Conservation (phyloP, 306 rosid species). For the Castanospermum australe region DNA sequence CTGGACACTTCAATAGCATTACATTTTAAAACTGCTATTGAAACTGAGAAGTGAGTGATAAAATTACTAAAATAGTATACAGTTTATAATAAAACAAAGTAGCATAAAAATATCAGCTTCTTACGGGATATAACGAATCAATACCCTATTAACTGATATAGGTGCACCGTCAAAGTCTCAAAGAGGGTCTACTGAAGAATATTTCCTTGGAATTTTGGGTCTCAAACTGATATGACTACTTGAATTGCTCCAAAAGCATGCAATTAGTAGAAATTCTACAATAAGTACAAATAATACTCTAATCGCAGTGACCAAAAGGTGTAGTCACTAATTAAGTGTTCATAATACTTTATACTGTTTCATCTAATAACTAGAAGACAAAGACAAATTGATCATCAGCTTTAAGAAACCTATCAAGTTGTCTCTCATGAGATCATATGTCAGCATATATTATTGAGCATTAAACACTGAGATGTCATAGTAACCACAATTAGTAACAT, state of each 20-base stretch:
- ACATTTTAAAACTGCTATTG: not conserved
- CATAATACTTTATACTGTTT: slow-evolving; percentile 24
- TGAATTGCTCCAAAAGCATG: slow-evolving; percentile 5
- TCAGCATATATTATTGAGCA: slow-evolving; percentile 23
- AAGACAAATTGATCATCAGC: slow-evolving; percentile 40
- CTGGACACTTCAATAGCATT: no score
- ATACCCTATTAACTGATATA: not conserved
- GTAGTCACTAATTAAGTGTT: not conserved
- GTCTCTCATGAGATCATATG: slow-evolving; percentile 2
- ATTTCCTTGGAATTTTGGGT: slow-evolving; percentile 5
- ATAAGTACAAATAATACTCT: not conserved
- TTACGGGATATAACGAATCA: no score
- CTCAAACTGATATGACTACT: not conserved
- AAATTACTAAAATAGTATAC: not conserved
- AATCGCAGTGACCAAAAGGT: not conserved
- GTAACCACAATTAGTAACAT: slow-evolving; percentile 1
- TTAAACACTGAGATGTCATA: not conserved
- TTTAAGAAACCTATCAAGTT: slow-evolving; percentile 21
- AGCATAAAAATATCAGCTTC: no score
- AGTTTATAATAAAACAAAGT: no score
- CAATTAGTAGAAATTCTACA: slow-evolving; percentile 20
- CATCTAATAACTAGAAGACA: slow-evolving; percentile 37
- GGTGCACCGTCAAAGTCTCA: not conserved
- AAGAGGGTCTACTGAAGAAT: not conserved
- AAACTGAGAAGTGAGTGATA: not conserved